phyloP scores from a whole-genome alignment of 192 early-diverging fungal genomes.

The Piromyces finnis region DNA sequence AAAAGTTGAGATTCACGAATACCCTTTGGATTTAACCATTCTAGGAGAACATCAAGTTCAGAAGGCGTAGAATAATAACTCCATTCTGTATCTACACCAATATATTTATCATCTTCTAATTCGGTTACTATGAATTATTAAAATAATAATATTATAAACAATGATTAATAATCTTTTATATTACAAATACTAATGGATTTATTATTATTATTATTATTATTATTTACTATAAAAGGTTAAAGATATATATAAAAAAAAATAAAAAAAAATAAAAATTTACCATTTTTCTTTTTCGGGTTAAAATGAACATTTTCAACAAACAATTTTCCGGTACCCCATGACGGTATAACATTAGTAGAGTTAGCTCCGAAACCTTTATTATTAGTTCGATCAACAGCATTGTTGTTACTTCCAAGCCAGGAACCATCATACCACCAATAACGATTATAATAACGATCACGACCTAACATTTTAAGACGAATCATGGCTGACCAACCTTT shows the following conservation, averaged over 20 bases:
- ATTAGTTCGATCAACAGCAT: slow-evolving; percentile 17
- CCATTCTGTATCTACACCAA: slow-evolving; percentile 11
- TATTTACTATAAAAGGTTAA: no score
- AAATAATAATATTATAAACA: background rate
- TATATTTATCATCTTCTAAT: background rate
- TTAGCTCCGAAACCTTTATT: slow-evolving; percentile 2
- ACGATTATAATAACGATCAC: slow-evolving; percentile 67
- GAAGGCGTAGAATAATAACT: slow-evolving; percentile 22
- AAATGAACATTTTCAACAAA: slow-evolving; percentile 29
- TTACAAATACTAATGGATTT: no score
- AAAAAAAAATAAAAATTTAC: background rate
- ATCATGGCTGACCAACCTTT: slow-evolving; percentile 31
- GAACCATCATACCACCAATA: slow-evolving; percentile 85
- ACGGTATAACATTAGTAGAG: background rate
- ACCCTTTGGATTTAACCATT: slow-evolving; percentile 65
- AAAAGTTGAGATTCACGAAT: slow-evolving; percentile 30
- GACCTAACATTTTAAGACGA: slow-evolving; percentile 54
- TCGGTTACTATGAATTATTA: background rate
- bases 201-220: no score
- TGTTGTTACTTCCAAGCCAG: slow-evolving; percentile 28
- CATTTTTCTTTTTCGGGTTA: slow-evolving; percentile 8
- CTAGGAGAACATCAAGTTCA: slow-evolving; percentile 46
- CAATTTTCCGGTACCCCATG: slow-evolving; percentile 11
- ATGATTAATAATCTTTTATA: background rate
- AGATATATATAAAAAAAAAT: background rate